A percentile compares a stretch with the other conserved stretches of the same genome.
phyloP scores from a whole-genome alignment of 768 basidiomycete species.

The Trametes sanguinea region DNA sequence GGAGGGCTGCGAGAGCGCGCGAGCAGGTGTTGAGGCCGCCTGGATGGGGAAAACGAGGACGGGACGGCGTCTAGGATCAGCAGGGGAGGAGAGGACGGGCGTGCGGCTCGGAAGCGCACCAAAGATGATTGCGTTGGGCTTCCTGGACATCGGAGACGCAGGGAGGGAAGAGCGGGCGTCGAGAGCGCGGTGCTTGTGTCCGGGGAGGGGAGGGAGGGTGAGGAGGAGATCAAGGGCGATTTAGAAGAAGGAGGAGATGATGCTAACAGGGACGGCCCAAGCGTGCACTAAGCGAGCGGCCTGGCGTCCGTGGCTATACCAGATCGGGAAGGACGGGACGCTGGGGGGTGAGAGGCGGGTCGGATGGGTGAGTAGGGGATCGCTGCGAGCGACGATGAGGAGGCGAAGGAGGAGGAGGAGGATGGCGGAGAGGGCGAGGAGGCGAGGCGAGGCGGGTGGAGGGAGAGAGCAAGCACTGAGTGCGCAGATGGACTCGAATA shows the following conservation, averaged over 20 bases:
- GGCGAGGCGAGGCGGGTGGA: background rate
- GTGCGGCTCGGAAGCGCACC: constrained; percentile 47
- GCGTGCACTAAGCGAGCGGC: constrained; percentile 12
- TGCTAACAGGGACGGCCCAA: constrained; percentile 13
- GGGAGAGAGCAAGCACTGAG: constrained; percentile 3
- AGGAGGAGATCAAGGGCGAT: constrained; percentile 28
- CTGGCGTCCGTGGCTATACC: constrained; percentile 17
- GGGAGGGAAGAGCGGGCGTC: background rate
- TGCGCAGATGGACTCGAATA: background rate
- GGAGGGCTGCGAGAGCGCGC: constrained; percentile 63
- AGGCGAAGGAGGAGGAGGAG: background rate
- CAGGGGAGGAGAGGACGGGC: constrained; percentile 11
- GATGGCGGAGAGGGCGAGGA: background rate
- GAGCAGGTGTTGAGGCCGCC: constrained; percentile 84
- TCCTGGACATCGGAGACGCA: constrained; percentile 41
- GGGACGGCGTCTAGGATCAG: constrained; percentile 17
- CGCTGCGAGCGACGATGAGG: constrained; percentile 12
- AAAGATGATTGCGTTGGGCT: constrained; percentile 74
- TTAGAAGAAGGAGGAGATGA: constrained; percentile 24
- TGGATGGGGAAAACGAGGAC: constrained; percentile 32
- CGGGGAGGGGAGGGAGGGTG: constrained; percentile 29
- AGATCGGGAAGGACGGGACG: constrained; percentile 14
- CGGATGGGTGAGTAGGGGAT: background rate
- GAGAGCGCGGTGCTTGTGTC: constrained; percentile 14
- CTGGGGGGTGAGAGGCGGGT: constrained; percentile 5